Evolutionary conservation across 257 asterid genomes (phyloP), one percentile per base, ranked within the genome.

Genomic region (Henckelia pumila): DNA sequence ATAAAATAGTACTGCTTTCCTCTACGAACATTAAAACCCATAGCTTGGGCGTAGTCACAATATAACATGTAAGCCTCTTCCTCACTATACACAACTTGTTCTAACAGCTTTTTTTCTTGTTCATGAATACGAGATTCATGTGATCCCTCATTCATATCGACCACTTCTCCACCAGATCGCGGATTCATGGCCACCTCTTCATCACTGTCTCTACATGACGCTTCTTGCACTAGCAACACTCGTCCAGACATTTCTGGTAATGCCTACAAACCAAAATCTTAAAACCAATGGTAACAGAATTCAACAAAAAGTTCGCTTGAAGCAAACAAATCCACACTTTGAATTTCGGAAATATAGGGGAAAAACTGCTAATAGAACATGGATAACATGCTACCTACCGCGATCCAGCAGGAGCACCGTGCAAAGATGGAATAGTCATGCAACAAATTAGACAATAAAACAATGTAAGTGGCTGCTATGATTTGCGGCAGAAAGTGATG

Each of bases 31-130:
- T 79, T 85, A 68, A 87, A 87, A 52, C 95, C 95, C 81, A 81
- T 56, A 13, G 83, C 86, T 61, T 81, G 86, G 8, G 89, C 92
- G 62, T 87, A 87, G 62, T 85, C 92, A 69, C 95, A 83, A 71
- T 87, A 87, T 68, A 83, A 44, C 88, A 83, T 83, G 73, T 85
- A 87, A 20, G 95, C 95, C 76, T 85, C 95, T 69, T 85, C 89
- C 78, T 85, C 91, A 71, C 84, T 74, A 69, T 71, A 76, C 68
- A 86, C 85, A 30, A 72, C 77, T 67, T 84, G 87, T 66, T 84
- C 87, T 72, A 73, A 53, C 73, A 84, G 58, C 66, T 71, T 82
- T 57, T 80, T 82, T 52, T 84, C 90, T 56, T 78, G 56, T 66
- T 82, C 84, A 35, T 40, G 53, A 64, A 76, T 71, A 53, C 64